Evolutionary conservation across 2,329 filamentous ascomycete genomes (phyloP).

Genomic region (Ceratocystis lukuohia): DNA sequence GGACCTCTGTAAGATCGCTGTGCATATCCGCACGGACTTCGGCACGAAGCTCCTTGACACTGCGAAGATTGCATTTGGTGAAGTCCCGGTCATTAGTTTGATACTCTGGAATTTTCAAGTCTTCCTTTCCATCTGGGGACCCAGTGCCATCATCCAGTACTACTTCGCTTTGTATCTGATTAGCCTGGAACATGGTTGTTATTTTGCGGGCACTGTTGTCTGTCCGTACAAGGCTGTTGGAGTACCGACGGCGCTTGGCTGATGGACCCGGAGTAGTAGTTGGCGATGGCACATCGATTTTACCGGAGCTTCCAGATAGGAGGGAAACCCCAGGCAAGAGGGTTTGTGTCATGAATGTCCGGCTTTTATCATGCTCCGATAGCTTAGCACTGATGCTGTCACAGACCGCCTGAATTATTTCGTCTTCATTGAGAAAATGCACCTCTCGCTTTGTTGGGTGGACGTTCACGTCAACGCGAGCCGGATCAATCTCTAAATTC

Average conservation of each 20-base stretch:
- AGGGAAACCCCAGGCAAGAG: conserved; percentile 55
- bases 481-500: conserved; percentile 81
- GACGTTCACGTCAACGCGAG: conserved; percentile 89
- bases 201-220: conserved; percentile 86
- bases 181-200: conserved; percentile 77
- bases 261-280: conserved; percentile 26
- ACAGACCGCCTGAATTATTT: conserved; percentile 80
- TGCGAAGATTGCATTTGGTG: conserved; percentile 61
- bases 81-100: conserved; percentile 56
- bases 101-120: conserved; percentile 44
- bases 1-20: conserved; percentile 71
- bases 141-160: conserved; percentile 27
- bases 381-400: conserved; percentile 64
- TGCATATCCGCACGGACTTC: conserved; percentile 73
- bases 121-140: conserved; percentile 30
- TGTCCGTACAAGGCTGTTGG: conserved; percentile 76
- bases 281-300: conserved; percentile 21
- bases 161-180: conserved; percentile 12
- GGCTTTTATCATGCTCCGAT: conserved; percentile 79
- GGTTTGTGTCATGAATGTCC: conserved; percentile 88
- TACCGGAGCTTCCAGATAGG: conserved; percentile 23
- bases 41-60: conserved; percentile 70
- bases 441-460: conserved; percentile 96
- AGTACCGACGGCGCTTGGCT: conserved; percentile 31
- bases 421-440: conserved; percentile 93